Evolutionary conservation across 1,284 basidiomycete species (phyloP).

Genomic region (Pseudozyma thailandica): DNA sequence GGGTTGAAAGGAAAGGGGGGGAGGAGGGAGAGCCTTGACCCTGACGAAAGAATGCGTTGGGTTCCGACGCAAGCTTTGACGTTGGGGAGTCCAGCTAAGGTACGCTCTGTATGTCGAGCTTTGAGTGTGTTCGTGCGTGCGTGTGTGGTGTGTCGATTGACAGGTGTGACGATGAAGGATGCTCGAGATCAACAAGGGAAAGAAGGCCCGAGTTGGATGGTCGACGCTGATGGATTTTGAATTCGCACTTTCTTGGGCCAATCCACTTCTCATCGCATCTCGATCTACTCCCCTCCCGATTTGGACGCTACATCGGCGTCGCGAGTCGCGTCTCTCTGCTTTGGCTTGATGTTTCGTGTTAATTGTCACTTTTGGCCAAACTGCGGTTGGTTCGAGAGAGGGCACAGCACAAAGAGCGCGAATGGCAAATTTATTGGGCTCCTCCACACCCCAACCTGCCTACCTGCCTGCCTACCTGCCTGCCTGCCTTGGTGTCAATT

Average conservation of each 20-base stretch:
- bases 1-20: too few species aligned
- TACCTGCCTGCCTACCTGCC: too few species aligned
- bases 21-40: slow-evolving; percentile 45
- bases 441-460: too few species aligned
- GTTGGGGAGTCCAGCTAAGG: slow-evolving; percentile 45
- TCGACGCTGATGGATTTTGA: not conserved
- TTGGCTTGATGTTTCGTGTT: too few species aligned
- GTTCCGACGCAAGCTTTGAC: not conserved
- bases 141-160: not conserved
- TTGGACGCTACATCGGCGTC: not conserved
- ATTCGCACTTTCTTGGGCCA: not conserved
- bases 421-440: too few species aligned
- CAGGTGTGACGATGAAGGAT: not conserved
- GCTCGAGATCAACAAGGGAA: not conserved
- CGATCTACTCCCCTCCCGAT: slow-evolving; percentile 6
- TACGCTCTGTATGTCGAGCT: not conserved
- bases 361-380: not conserved
- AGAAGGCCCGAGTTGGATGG: not conserved
- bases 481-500: too few species aligned
- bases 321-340: slow-evolving; percentile 38
- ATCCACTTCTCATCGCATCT: too few species aligned
- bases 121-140: not conserved
- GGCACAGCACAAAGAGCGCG: too few species aligned
- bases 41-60: slow-evolving; percentile 9
- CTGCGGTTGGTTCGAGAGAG: too few species aligned